Evolutionary conservation across 2,329 filamentous ascomycete species (phyloP), one percentile per base, ranked within the genome.

Genomic region (Aspergillus arachidicola): DNA sequence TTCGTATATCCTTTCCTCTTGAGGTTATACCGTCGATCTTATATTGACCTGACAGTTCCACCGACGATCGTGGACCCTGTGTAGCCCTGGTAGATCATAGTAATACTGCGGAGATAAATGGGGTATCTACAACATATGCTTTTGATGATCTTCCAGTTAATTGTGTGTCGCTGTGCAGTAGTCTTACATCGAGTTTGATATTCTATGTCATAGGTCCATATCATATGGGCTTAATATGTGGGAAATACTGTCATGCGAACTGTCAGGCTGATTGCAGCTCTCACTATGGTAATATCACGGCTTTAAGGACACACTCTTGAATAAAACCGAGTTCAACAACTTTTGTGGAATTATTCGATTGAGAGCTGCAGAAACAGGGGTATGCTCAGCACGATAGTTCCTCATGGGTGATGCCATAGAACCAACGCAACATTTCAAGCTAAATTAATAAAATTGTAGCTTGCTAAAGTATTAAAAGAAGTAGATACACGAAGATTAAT

Each of bases 1-100:
- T 54, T 54, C 51, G 51, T 54, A 23, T n/a, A 54, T 54, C 51
- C 51, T 36, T 54, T 34, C 51, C 51, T 54, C 16, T 34, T 54
- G 51, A 30, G 32, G 51, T 2, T 30, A 54, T 54, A 36, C 1
- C 1, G 11, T 36, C 30, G 28, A 54, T 36, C 30, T 28, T 28
- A 28, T 16, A 23, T 21, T 54, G n/a, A 11, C 12, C n/a, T 36
- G 51, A 54, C 12, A 36, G 51, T 54, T 54, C 51, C 51, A 36
- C 51, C 51, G 51, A 54, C 51, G 51, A 54, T 54, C 51, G 4
- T 54, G 51, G 30, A 54, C 12, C 30, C n/a, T 36, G 19, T 36
- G 1, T 21, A 32, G 9, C 30, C 6, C 11, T 53, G 14, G 50
- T 34, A 21, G 50, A 6, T 53, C 30, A 34, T 53, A 4, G 23